A percentile compares a stretch with the other conserved stretches of the same genome.
Conservation (phyloP, 2,329 filamentous ascomycete species). For the Cercospora sojina region DNA sequence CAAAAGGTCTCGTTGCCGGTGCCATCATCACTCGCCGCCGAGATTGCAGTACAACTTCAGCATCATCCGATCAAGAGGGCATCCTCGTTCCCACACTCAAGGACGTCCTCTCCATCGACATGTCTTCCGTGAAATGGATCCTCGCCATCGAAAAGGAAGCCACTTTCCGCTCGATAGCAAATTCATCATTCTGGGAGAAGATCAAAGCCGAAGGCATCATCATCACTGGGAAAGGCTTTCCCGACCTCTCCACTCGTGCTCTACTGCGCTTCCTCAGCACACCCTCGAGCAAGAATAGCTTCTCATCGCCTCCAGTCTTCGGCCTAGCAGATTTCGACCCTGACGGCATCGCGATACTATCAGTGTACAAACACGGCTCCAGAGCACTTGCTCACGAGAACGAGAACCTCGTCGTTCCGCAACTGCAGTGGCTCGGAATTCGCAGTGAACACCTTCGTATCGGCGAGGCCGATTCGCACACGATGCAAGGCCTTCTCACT, state of each 20-base stretch:
- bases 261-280: conserved; percentile 59
- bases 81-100: conserved; percentile 58
- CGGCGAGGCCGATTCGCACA: conserved; percentile 29
- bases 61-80: conserved; percentile 52
- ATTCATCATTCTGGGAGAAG: conserved; percentile 55
- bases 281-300: conserved; percentile 47
- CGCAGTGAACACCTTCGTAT: conserved; percentile 37
- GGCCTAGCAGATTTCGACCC: conserved; percentile 74
- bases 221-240: conserved; percentile 78
- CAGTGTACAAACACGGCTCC: conserved; percentile 73
- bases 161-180: conserved; percentile 68
- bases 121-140: conserved; percentile 60
- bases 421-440: conserved; percentile 66
- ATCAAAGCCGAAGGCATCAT: conserved; percentile 60
- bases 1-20: conserved; percentile 70
- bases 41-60: conserved; percentile 48
- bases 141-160: conserved; percentile 81
- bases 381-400: conserved; percentile 60
- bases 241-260: conserved; percentile 67
- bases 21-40: conserved; percentile 50
- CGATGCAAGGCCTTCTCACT: conserved; percentile 47
- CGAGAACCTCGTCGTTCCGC: conserved; percentile 48
- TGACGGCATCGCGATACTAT: conserved; percentile 70
- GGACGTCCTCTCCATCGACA: conserved; percentile 52
- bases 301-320: conserved; percentile 52